Evolutionary conservation across 371 early-diverging fungal genomes (phyloP).

Genomic region (Smittium mucronatum): DNA sequence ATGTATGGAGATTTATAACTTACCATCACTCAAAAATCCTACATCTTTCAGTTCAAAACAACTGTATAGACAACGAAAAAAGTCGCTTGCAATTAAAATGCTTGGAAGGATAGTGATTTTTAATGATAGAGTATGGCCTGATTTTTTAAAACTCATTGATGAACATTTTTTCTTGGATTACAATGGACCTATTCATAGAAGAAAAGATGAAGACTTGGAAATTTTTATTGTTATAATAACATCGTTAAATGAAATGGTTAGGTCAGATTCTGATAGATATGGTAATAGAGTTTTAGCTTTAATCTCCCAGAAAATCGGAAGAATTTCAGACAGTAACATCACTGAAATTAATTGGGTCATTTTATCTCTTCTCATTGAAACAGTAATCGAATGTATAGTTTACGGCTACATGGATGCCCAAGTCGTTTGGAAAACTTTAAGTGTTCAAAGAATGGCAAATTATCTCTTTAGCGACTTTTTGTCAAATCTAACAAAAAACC

Average conservation of each 20-base stretch:
- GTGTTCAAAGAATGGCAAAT: background rate
- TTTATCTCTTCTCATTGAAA: background rate
- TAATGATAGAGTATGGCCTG: slow-evolving; percentile 3
- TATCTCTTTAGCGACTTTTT: background rate
- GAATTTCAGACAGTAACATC: background rate
- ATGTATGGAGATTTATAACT: background rate
- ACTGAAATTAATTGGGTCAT: background rate
- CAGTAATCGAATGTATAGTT: background rate
- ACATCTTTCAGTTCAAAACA: background rate
- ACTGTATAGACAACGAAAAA: background rate
- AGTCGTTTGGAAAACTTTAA: slow-evolving; percentile 8
- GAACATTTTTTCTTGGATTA: background rate
- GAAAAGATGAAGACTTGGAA: background rate
- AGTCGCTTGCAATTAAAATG: background rate
- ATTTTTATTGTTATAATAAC: background rate
- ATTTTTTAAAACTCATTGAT: slow-evolving; percentile 6
- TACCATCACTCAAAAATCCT: background rate
- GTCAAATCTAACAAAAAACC: background rate
- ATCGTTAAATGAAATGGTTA: slow-evolving; percentile 1
- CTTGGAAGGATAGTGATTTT: background rate
- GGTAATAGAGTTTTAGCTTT: background rate
- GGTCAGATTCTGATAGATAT: slow-evolving; percentile 3
- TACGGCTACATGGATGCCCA: background rate
- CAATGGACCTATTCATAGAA: background rate
- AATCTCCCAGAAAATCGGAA: background rate